Conservation (phyloP, 2,329 filamentous ascomycete species). For the Pyrenochaeta sp. region DNA sequence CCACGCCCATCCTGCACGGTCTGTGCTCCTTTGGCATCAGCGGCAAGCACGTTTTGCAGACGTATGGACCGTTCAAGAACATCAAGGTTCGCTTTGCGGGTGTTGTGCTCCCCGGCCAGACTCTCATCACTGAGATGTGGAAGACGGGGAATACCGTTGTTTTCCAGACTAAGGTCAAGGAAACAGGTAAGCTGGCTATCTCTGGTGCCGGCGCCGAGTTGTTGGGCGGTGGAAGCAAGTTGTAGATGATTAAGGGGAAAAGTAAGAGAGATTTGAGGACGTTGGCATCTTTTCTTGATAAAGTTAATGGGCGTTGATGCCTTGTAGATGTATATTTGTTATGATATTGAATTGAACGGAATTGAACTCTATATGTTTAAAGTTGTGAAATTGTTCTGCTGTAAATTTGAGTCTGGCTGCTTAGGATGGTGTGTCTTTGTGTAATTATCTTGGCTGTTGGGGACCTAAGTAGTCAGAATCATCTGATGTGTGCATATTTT, state of each 20-base stretch:
- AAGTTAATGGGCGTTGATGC: too few relatives aligned
- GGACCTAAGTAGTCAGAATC: too few relatives aligned
- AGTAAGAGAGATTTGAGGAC: neutral
- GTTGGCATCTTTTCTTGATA: neutral
- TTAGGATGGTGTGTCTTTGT: too few relatives aligned
- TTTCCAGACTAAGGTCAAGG: constrained; percentile 89
- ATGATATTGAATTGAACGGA: too few relatives aligned
- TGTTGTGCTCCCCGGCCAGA: constrained; percentile 85
- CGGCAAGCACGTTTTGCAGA: constrained; percentile 87
- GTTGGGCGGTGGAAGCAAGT: constrained; percentile 55
- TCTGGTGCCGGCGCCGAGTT: constrained; percentile 82
- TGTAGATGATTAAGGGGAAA: constrained; percentile 34
- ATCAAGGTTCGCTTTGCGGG: constrained; percentile 93
- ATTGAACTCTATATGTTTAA: too few relatives aligned
- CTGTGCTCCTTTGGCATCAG: constrained; percentile 93
- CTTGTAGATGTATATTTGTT: too few relatives aligned
- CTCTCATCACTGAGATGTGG: constrained; percentile 93
- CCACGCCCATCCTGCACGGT: constrained; percentile 93
- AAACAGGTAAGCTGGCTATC: constrained; percentile 91
- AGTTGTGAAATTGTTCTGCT: too few relatives aligned
- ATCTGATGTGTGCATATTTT: too few relatives aligned
- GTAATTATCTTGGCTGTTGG: too few relatives aligned
- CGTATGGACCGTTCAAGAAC: constrained; percentile 84
- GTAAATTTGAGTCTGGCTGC: too few relatives aligned
- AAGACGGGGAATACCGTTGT: constrained; percentile 79